Evolutionary conservation across 2,329 filamentous ascomycete genomes (phyloP), one percentile per base, ranked within the genome.

Genomic region (Xylariaceae sp.): DNA sequence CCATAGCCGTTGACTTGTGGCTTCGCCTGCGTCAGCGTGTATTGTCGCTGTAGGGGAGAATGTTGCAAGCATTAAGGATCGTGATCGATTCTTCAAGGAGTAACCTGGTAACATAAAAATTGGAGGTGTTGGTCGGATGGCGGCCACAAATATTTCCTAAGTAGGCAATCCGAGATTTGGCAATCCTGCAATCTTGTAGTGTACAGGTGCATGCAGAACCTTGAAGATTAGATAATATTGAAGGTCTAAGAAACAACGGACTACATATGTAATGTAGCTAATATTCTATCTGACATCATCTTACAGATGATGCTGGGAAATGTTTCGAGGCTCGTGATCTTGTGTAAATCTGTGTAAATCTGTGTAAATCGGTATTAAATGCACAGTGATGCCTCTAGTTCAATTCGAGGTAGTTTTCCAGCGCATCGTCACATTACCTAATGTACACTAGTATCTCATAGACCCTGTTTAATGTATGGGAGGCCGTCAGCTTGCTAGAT

Each of bases 201-300:
- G 29, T 42, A 48, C 40, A 29, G 19, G 18, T 23, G 18, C 29
- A 49, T 5, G 32, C 32, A 44, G 21, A 23, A 21, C 19, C 41
- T 50, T 44, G 23, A 40, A 44, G n/a, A 20, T 23, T 6, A 40
- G 21, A 26, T 46, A 26, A 40, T 29, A 37, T 43, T 20, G 20
- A 44, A 26, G 26, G n/a, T 37, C 32, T 37, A 16, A 29, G 9
- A 51, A 37, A 7, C 16, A 32, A 45, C 37, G 23, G 20, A 5
- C 19, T 32, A n/a, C n/a, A n/a, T n/a, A n/a, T n/a, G n/a, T n/a
- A n/a, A n/a, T n/a, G n/a, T n/a, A 26, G 23, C 32, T 45, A 48
- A 45, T 6, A 41, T n/a, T n/a, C n/a, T 23, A 44, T 45, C 46
- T 61, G 56, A 61, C 59, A 61, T 61, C 59, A 61, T 50, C 32